These are phyloP conservation scores for Verticillium klebahnii DNA, from an alignment of 2,329 filamentous ascomycete species.

Conservation along the genomic window DNA sequence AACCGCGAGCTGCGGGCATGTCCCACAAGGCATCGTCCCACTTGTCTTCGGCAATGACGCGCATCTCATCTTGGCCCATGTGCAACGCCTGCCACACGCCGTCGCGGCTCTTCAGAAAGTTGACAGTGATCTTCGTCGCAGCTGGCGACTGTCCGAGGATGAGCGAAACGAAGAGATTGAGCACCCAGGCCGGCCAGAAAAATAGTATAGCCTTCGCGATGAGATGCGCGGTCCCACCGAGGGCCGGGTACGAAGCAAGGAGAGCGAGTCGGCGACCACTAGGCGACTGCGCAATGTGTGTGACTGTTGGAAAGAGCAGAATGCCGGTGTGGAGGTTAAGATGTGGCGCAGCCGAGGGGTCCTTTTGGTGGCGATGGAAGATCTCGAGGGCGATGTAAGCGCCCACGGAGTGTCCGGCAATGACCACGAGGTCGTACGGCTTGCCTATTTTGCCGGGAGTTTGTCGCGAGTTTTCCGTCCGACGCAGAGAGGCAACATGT, in stretches of 20 bases:
- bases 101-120: constrained; percentile 51
- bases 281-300: constrained; percentile 62
- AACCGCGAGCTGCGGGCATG: constrained; percentile 15
- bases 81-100: constrained; percentile 57
- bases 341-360: constrained; percentile 16
- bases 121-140: constrained; percentile 44
- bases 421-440: constrained; percentile 53
- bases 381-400: constrained; percentile 68
- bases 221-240: constrained; percentile 35
- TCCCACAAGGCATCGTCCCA: constrained; percentile 60
- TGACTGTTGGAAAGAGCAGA: constrained; percentile 69
- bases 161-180: constrained; percentile 37
- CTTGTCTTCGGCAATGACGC: constrained; percentile 50
- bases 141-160: constrained; percentile 43
- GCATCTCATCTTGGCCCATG: constrained; percentile 56
- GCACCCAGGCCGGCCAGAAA: constrained; percentile 30
- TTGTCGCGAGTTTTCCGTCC: constrained; percentile 15
- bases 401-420: constrained; percentile 73
- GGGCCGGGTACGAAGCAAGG: constrained; percentile 34
- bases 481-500: constrained; percentile 25
- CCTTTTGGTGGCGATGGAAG: constrained; percentile 49
- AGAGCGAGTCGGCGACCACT: constrained; percentile 49
- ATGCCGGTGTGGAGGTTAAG: constrained; percentile 49
- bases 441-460: constrained; percentile 16
- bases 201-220: constrained; percentile 36